A percentile compares a stretch with the other conserved stretches of the same genome.
Conservation (phyloP, 495 filamentous ascomycete species). For the Annulohypoxylon bovei region DNA sequence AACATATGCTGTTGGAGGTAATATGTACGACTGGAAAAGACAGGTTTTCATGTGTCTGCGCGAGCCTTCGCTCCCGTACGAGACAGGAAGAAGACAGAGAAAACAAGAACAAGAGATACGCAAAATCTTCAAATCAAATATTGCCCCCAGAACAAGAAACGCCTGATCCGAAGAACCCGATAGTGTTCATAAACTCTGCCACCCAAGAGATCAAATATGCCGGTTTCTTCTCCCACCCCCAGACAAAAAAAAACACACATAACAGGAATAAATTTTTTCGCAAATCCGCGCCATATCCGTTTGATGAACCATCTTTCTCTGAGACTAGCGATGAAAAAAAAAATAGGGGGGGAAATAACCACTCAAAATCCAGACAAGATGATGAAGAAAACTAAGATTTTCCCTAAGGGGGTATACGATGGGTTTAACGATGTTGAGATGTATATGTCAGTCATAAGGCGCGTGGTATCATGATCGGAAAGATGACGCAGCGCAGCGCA, state of each 20-base stretch:
- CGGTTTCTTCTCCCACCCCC: conserved; percentile 13
- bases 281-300: conserved; percentile 36
- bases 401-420: conserved; percentile 41
- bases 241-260: neutral
- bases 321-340: neutral
- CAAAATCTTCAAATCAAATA: conserved; percentile 9
- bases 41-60: conserved; percentile 6
- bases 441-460: conserved; percentile 35
- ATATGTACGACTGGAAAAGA: conserved; percentile 37
- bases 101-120: too few relatives aligned
- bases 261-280: conserved; percentile 16
- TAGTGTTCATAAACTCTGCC: conserved; percentile 22
- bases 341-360: neutral
- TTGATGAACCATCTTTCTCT: conserved; percentile 29
- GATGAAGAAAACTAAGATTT: conserved; percentile 11
- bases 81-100: conserved; percentile 18
- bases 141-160: conserved; percentile 10
- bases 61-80: conserved; percentile 25
- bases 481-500: conserved; percentile 33
- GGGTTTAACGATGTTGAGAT: conserved; percentile 23
- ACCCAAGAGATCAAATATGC: conserved; percentile 23
- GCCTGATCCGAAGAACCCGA: conserved; percentile 28
- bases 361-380: conserved; percentile 2
- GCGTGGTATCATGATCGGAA: conserved; percentile 40
- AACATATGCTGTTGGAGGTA: conserved; percentile 32